Percentiles rank a stretch among this genome's conserved stretches.
These are phyloP conservation scores for Xenoacremonium recifei DNA, from an alignment of 2,329 filamentous ascomycete genomes.

Conservation along the genomic window DNA sequence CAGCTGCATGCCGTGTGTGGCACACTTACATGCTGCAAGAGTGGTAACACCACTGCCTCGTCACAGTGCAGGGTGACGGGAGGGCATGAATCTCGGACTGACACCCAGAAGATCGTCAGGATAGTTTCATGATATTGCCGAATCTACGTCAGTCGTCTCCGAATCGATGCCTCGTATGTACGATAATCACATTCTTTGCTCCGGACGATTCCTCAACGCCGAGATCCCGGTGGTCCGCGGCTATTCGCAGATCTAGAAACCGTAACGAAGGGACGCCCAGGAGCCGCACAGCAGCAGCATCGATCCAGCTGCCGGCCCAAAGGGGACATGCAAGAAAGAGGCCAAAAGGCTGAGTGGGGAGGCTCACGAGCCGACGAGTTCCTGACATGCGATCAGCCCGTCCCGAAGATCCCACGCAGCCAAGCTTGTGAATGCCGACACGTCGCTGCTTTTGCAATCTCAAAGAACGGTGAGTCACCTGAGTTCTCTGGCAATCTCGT, in stretches of 20 bases:
- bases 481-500: too few relatives aligned
- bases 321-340: conserved; percentile 12
- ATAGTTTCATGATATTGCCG: background rate
- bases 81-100: too few relatives aligned
- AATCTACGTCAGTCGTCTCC: background rate
- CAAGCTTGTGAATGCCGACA: too few relatives aligned
- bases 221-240: conserved; percentile 18
- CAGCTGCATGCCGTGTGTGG: too few relatives aligned
- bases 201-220: background rate
- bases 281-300: background rate
- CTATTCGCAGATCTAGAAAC: too few relatives aligned
- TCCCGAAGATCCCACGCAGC: too few relatives aligned
- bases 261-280: background rate
- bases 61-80: too few relatives aligned
- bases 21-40: too few relatives aligned
- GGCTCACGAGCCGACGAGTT: conserved; percentile 20
- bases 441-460: too few relatives aligned
- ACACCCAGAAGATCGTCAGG: background rate
- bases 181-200: background rate
- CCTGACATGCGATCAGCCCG: too few relatives aligned
- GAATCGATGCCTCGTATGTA: background rate
- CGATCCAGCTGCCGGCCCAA: conserved; percentile 18
- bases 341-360: background rate
- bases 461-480: too few relatives aligned
- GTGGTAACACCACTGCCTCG: too few relatives aligned